phyloP scores from a whole-genome alignment of 257 asterid species.

The Nicotiana knightiana region DNA sequence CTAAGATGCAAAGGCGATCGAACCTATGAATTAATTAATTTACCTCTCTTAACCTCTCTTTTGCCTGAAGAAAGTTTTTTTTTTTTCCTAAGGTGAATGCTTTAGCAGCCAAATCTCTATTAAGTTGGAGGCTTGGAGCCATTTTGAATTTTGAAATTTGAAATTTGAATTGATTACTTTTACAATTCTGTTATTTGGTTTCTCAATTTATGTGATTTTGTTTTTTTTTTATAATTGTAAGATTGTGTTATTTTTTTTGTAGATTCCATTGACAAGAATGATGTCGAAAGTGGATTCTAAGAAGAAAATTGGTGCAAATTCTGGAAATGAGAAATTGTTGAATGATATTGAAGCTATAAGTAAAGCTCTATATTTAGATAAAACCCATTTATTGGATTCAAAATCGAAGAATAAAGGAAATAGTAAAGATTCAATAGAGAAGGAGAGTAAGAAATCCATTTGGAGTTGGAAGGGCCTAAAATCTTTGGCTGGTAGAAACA shows the following conservation, averaged over 20 bases:
- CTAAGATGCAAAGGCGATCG: not conserved
- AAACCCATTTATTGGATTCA: constrained; percentile 40
- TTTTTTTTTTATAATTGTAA: not conserved
- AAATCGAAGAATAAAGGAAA: constrained; percentile 42
- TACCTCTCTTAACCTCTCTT: not conserved
- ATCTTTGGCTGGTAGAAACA: constrained; percentile 66
- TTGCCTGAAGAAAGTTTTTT: not conserved
- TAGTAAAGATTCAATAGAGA: constrained; percentile 45
- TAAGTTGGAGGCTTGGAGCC: not conserved
- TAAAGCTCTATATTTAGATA: constrained; percentile 46
- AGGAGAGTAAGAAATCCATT: constrained; percentile 62
- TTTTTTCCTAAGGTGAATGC: not conserved
- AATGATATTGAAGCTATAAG: constrained; percentile 66
- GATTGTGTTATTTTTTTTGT: not conserved
- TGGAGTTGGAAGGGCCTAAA: constrained; percentile 93
- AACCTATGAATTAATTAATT: not conserved
- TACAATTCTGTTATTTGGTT: not conserved
- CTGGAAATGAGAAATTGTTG: constrained; percentile 58
- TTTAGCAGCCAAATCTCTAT: not conserved
- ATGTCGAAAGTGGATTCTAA: constrained; percentile 53
- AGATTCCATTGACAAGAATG: constrained; percentile 17
- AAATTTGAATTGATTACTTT: not conserved
- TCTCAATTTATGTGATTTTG: not conserved
- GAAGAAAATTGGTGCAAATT: constrained; percentile 50
- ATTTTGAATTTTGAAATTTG: not conserved